Base-by-base conservation (phyloP, 2,329 filamentous ascomycete species). In the Malbranchea zuffiana region DNA sequence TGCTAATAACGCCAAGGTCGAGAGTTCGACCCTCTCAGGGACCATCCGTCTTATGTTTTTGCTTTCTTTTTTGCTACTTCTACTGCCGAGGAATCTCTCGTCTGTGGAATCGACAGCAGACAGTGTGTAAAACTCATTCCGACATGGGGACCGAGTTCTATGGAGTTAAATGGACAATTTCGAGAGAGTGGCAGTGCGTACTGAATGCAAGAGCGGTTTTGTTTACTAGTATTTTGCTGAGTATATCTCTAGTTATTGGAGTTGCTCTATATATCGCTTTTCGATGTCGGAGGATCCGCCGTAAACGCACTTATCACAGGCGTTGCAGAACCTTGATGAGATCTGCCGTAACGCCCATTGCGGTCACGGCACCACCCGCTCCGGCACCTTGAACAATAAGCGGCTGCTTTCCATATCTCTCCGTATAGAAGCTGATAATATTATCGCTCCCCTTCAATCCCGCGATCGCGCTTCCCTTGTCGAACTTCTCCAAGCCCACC, bases 371-470 rank as follows among this genome's bases (percentile, higher is more conserved):
- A 46, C 83, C 87, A 50, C 90, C 90, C 17, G 90, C 90, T 43
- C 87, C 90, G 23, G 85, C 86, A 42, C 90, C 90, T 66, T 96
- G 88, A 45, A 98, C 76, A 55, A 95, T 94, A 45, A 98, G 69
- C 28, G 90, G 87, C 62, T 88, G 92, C 56, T 69, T 73, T 41
- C 86, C 86, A 56, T 98, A 98, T 52, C 90, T 74, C 70, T 92
- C 82, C 4, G 90, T 98, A 65, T 95, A 93, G 69, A 98, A 95
- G 68, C 80, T 93, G 57, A 98, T 94, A 58, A 98, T 93, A 68
- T 98, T 98, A 59, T 96, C 90, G 60, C 87, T 96, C 23, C 90
- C 90, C 72, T 94, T 93, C 40, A 98, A 71, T 32, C 82, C 81
- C 10, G 90, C 90, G 63, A 98, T 95, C 8, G 90, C 83, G 55